Evolutionary conservation across 352 stramenopile genomes (phyloP).

Genomic region (Plasmopara muralis): DNA sequence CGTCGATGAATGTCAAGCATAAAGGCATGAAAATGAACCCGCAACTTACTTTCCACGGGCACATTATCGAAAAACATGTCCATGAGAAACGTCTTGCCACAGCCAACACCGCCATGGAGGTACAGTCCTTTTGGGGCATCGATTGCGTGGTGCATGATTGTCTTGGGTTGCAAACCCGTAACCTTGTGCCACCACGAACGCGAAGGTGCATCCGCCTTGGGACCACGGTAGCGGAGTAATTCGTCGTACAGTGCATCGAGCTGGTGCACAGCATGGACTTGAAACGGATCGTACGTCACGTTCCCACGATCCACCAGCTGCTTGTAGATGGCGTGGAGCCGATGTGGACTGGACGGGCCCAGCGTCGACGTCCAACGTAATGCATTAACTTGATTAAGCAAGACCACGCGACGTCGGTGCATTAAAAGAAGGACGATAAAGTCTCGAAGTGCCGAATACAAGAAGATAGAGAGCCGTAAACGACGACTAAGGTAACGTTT

Average conservation of each 20-base stretch:
- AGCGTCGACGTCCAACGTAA: slow-evolving; percentile 16
- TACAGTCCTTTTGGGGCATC: slow-evolving; percentile 91
- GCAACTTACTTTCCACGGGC: slow-evolving; percentile 68
- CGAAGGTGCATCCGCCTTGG: slow-evolving; percentile 13
- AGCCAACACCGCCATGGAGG: slow-evolving; percentile 93
- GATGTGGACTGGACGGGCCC: slow-evolving; percentile 15
- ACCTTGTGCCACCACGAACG: slow-evolving; percentile 57
- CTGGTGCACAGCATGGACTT: slow-evolving; percentile 57
- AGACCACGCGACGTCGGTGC: slow-evolving; percentile 11
- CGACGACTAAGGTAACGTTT: no score
- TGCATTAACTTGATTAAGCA: background rate
- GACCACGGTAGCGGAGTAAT: slow-evolving; percentile 46
- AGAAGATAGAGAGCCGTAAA: background rate
- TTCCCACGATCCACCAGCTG: slow-evolving; percentile 37
- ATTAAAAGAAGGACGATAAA: slow-evolving; percentile 3
- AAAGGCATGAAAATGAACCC: slow-evolving; percentile 98
- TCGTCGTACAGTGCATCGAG: slow-evolving; percentile 56
- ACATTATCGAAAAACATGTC: slow-evolving; percentile 92
- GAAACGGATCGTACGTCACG: slow-evolving; percentile 67
- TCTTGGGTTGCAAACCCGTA: slow-evolving; percentile 21
- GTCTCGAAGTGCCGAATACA: background rate
- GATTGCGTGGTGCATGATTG: background rate
- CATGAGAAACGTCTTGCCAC: slow-evolving; percentile 96
- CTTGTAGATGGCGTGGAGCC: slow-evolving; percentile 54
- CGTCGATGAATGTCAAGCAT: slow-evolving; percentile 94